Evolutionary conservation across 441 rosid genomes (phyloP).

Genomic region (Brassica balearica): DNA sequence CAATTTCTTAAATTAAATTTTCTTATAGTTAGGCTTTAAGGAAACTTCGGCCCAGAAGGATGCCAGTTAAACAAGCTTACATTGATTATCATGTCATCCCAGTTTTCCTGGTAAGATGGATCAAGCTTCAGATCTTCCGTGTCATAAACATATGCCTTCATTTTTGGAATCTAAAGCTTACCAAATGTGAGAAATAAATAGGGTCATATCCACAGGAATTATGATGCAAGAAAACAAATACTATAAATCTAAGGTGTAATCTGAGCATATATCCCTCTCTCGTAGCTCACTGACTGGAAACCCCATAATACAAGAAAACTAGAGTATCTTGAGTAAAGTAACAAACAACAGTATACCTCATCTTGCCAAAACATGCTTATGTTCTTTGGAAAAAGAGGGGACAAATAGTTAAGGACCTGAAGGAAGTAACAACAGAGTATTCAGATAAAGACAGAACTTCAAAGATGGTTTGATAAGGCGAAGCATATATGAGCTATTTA

Average conservation of each 20-base stretch:
- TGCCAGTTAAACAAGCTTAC: slow-evolving; percentile 53
- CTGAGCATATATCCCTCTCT: slow-evolving; percentile 9
- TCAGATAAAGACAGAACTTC: slow-evolving; percentile 28
- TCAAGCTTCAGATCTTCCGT: slow-evolving; percentile 97
- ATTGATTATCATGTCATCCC: slow-evolving; percentile 99
- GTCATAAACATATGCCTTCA: slow-evolving; percentile 99
- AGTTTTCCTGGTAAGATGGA: slow-evolving; percentile 90
- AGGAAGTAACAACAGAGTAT: slow-evolving; percentile 33
- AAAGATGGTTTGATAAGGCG: slow-evolving; percentile 25
- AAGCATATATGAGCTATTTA: slow-evolving; percentile 21
- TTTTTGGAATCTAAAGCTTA: slow-evolving; percentile 99
- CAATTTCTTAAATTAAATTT: not conserved
- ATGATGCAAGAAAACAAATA: slow-evolving; percentile 5
- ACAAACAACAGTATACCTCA: slow-evolving; percentile 72
- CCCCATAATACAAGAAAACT: not conserved
- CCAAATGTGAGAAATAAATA: slow-evolving; percentile 68
- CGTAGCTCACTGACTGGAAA: not conserved
- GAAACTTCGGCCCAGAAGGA: slow-evolving; percentile 14
- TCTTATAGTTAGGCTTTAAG: slow-evolving; percentile 12
- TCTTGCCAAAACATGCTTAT: slow-evolving; percentile 96
- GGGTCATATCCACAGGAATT: slow-evolving; percentile 38
- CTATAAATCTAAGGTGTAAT: slow-evolving; percentile 9
- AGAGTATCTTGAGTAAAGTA: slow-evolving; percentile 32
- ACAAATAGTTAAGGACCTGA: slow-evolving; percentile 92
- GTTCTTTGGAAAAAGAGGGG: slow-evolving; percentile 92